Evolutionary conservation across 345 rosid genomes (phyloP).

Genomic region (Bruguiera parviflora): DNA sequence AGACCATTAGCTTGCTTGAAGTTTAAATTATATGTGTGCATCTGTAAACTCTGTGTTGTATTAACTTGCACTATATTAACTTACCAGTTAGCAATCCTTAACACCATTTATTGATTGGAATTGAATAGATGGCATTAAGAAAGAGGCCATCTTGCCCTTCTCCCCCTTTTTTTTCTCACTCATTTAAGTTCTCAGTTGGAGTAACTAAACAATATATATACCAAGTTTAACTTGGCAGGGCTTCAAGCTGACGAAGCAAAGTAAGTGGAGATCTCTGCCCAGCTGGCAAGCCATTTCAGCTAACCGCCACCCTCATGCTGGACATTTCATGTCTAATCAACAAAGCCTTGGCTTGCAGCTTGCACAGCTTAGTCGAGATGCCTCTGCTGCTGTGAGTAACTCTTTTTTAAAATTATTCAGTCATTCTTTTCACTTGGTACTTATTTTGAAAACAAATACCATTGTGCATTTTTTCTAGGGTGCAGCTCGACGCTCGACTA

Average conservation of each 20-base stretch:
- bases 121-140: too few relatives aligned
- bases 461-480: slow-evolving; percentile 29
- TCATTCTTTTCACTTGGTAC: neutral
- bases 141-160: too few relatives aligned
- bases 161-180: too few relatives aligned
- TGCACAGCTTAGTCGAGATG: slow-evolving; percentile 24
- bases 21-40: neutral
- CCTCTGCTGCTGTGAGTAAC: slow-evolving; percentile 62
- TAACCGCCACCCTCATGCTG: slow-evolving; percentile 11
- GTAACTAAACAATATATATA: too few relatives aligned
- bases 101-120: too few relatives aligned
- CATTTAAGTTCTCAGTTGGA: too few relatives aligned
- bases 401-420: neutral
- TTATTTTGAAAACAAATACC: neutral
- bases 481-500: slow-evolving; percentile 51
- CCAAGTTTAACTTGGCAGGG: slow-evolving; percentile 5
- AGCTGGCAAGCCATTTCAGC: slow-evolving; percentile 18
- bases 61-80: too few relatives aligned
- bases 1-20: neutral
- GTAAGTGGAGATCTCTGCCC: slow-evolving; percentile 14
- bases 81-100: too few relatives aligned
- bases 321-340: slow-evolving; percentile 20
- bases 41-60: neutral
- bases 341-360: slow-evolving; percentile 24
- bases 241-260: slow-evolving; percentile 18